Conservation (phyloP, 2,329 filamentous ascomycete species). For the Biscogniauxia marginata region DNA sequence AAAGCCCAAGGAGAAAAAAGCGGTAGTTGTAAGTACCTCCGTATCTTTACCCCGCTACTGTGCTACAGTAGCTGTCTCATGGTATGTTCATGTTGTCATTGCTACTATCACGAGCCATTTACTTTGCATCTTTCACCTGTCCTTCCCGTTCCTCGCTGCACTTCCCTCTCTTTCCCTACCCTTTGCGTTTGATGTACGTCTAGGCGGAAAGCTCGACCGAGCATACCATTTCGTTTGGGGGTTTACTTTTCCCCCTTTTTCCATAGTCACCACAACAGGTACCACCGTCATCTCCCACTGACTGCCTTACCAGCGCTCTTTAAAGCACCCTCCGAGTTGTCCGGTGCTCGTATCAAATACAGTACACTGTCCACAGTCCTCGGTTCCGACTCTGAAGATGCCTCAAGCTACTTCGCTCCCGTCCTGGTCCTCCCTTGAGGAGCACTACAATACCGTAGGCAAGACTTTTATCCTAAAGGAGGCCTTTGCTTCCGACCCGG, state of each 20-base stretch:
- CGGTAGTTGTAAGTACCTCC: neutral
- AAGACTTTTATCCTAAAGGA: constrained; percentile 92
- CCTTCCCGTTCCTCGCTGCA: neutral
- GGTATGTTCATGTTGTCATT: neutral
- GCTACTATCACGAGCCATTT: neutral
- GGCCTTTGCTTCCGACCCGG: constrained; percentile 82
- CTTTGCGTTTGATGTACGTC: no score
- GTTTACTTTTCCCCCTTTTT: no score
- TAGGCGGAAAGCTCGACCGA: no score
- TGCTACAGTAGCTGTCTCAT: neutral
- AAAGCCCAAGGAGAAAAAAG: no score
- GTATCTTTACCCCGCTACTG: neutral
- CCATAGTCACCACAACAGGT: no score
- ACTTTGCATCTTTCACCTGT: neutral
- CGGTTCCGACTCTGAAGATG: constrained; percentile 53
- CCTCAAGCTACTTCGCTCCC: constrained; percentile 81
- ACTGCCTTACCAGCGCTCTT: neutral
- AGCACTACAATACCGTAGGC: constrained; percentile 82
- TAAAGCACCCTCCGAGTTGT: neutral
- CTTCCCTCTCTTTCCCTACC: neutral
- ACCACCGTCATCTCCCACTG: no score
- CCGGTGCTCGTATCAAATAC: neutral
- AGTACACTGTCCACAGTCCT: neutral
- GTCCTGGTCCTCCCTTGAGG: constrained; percentile 87
- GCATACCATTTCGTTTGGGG: no score